These are phyloP conservation scores for Sphagnurus paluster DNA, from an alignment of 1,284 basidiomycete genomes.

Conservation along the genomic window DNA sequence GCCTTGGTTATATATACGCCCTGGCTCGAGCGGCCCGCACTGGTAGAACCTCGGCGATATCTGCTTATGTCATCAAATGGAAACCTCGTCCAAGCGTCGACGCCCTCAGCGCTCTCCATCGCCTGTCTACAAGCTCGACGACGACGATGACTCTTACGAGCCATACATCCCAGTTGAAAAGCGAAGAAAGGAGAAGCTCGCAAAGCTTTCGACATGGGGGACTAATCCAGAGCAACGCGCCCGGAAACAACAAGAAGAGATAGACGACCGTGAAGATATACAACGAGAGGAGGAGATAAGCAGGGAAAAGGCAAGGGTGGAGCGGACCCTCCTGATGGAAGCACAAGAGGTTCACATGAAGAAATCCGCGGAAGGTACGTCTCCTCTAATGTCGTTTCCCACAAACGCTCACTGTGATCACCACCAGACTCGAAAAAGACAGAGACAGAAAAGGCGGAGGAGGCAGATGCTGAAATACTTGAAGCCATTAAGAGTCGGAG, in stretches of 20 bases:
- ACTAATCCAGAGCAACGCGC: constrained; percentile 55
- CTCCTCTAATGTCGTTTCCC: neutral
- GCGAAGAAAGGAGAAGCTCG: constrained; percentile 78
- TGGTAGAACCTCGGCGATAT: neutral
- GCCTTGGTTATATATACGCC: neutral
- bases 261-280: constrained; percentile 71
- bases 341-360: constrained; percentile 89
- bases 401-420: constrained; percentile 3
- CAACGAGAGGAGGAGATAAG: constrained; percentile 75
- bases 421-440: constrained; percentile 81
- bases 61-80: constrained; percentile 18
- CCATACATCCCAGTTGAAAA: constrained; percentile 90
- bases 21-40: neutral
- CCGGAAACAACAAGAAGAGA: constrained; percentile 53
- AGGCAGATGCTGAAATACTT: constrained; percentile 88
- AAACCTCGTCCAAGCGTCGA: constrained; percentile 42
- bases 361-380: constrained; percentile 79
- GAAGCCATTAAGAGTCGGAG: constrained; percentile 89
- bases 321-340: constrained; percentile 84
- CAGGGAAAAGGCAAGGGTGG: constrained; percentile 75
- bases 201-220: constrained; percentile 67
- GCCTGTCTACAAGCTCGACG: constrained; percentile 63
- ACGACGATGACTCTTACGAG: constrained; percentile 69
- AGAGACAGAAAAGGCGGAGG: constrained; percentile 79
- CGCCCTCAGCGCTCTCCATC: constrained; percentile 57